Base-by-base conservation (phyloP, 352 stramenopile species). In the Phytophthora macrochlamydospora region DNA sequence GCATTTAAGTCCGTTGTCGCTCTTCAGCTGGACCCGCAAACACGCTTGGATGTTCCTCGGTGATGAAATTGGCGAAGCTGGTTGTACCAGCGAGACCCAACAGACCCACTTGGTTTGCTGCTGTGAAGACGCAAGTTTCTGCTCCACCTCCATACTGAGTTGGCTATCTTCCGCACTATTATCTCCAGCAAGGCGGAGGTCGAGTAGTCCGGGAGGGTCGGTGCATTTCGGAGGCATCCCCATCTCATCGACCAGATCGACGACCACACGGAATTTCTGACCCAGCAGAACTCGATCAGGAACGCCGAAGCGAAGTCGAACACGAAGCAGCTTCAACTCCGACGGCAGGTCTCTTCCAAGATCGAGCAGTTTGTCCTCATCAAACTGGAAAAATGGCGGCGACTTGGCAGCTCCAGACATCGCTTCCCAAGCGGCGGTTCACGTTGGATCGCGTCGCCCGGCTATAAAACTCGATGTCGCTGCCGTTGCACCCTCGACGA, bases 241-340 rank as follows among this genome's bases (percentile, higher is more conserved):
- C 79, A 85, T 87, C 62, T 90, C 81, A 52, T 90, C 69, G 12
- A 89, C 78, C 1, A 89, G 30, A 28, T 89, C 81, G 13, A 89
- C 52, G 7, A 66, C 59, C 9, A 87, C 14, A 7, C 65, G 66
- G 54, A 90, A 81, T 24, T 40, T 50, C 37, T 75, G 45, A 32
- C 56, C 71, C 18, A 69, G 2, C 14, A n/a, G 4, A 0, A 88
- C 53, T 11, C 6, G 13, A n/a, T 30, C 45, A 1, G 77, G 77
- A 8, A 78, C 49, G 1, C 70, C 75, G 52, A 87, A 85, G 35
- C 81, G 81, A 14, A 88, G 59, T 2, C 81, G 75, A 52, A 90
- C 71, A 0, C 81, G 70, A 12, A 85, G 51, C 29, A 89, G 53
- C 18, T 69, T 58, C 5, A 78, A 45, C 29, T 65, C 45, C 1